Conservation (phyloP, 257 asterid species). For the Solanum tarijense region DNA sequence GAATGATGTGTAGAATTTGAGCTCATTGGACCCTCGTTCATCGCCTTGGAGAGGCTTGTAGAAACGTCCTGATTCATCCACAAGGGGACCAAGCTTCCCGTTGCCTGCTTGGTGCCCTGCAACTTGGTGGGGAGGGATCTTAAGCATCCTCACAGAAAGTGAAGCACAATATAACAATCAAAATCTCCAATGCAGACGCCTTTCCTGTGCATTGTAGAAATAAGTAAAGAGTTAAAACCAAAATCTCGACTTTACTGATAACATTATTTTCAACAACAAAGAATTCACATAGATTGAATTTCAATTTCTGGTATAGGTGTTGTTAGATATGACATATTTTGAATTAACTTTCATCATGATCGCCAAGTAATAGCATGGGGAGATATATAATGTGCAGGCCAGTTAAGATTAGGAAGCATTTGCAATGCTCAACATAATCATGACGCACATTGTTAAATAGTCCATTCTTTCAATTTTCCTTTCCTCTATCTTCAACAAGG, state of each 20-base stretch:
- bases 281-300: neutral
- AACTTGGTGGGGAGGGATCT: slow-evolving; percentile 76
- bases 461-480: neutral
- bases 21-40: slow-evolving; percentile 72
- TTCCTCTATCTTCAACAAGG: neutral
- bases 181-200: neutral
- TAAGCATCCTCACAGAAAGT: slow-evolving; percentile 43
- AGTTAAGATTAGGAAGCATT: neutral
- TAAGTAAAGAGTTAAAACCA: neutral
- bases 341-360: neutral
- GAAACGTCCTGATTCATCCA: slow-evolving; percentile 80
- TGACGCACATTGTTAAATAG: neutral
- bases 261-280: neutral
- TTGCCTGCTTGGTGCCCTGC: slow-evolving; percentile 75
- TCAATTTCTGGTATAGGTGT: neutral
- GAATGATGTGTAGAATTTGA: slow-evolving; percentile 56
- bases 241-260: neutral
- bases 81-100: slow-evolving; percentile 77
- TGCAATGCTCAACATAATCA: neutral
- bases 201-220: neutral
- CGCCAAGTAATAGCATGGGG: neutral
- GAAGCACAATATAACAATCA: neutral
- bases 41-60: slow-evolving; percentile 92
- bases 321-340: neutral
- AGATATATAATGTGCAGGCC: neutral